Base-by-base conservation (phyloP, 345 rosid species). In the Salix purpurea region DNA sequence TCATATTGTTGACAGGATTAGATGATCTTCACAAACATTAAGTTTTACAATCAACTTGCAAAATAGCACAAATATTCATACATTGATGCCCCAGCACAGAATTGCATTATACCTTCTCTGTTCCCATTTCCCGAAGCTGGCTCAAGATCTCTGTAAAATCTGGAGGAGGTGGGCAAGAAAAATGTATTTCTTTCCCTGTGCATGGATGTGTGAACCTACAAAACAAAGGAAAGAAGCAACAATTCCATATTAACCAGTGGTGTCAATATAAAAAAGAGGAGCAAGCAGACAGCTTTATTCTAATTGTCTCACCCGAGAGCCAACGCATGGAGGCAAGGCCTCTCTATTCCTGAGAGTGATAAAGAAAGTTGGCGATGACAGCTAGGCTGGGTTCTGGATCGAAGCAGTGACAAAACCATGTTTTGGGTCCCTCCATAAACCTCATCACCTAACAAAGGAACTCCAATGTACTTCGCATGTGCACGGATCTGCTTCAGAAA, bases 281-380 rank as follows among this genome's bases (percentile, higher is more conserved):
- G 14, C 28, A 65, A 3, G 6, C 36, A 60, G 68, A 68, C 69
- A 54, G 78, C 46, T 72, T 84, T 79, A 79, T 70, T 79, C 10
- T 46, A 75, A 50, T 73, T 37, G 74, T 18, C 89, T 85, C 56
- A 96, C 98, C 95, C 95, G 67, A 96, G 92, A 77, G 90, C 89
- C 70, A 90, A 44, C 69, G 97, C 98, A 86, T 96, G 99, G 71
- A 93, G 97, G 76, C 90, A 93, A 69, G 99, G 99, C 81, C 99
- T 89, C 70, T 93, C 94, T 74, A 96, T 72, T 84, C 70, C 80
- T 14, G 97, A 90, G 65, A 93, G 77, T 76, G 90, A 65, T 52
- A 75, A 81, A 16, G 86, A 23, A 75, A 91, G 87, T 74, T 85
- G 77, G 64, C 76, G 81, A 26, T 83, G 89, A 72, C 23, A 69